phyloP scores from a whole-genome alignment of 495 filamentous ascomycete species.

The Lentithecium fluviatile region DNA sequence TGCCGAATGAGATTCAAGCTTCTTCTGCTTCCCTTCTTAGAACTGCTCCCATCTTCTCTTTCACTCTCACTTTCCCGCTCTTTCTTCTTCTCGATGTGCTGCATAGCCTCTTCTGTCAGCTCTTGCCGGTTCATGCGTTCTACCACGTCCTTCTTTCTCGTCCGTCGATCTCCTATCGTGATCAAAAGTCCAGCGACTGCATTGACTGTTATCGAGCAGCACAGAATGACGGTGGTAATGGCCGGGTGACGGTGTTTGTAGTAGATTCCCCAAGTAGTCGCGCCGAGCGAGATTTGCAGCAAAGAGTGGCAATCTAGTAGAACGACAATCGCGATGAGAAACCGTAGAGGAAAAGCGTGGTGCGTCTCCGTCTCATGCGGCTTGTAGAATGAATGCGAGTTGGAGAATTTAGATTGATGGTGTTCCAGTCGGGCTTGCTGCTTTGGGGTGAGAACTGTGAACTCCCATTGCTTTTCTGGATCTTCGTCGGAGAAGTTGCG shows the following conservation, averaged over 20 bases:
- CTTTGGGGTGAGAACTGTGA: slow-evolving; percentile 58
- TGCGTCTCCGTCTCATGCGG: slow-evolving; percentile 80
- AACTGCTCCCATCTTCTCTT: slow-evolving; percentile 18
- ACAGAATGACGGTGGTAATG: slow-evolving; percentile 74
- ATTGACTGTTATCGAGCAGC: slow-evolving; percentile 71
- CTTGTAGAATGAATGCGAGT: slow-evolving; percentile 80
- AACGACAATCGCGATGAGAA: slow-evolving; percentile 68
- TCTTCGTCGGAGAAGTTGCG: slow-evolving; percentile 40
- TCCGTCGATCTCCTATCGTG: slow-evolving; percentile 65
- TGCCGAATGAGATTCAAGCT: slow-evolving; percentile 3
- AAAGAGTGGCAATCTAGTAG: slow-evolving; percentile 73
- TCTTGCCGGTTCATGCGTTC: slow-evolving; percentile 71
- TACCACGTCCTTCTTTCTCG: slow-evolving; percentile 78
- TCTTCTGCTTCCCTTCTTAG: slow-evolving; percentile 10
- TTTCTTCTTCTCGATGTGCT: slow-evolving; percentile 64
- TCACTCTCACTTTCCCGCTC: slow-evolving; percentile 48
- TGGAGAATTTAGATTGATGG: slow-evolving; percentile 72
- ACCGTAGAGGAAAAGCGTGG: slow-evolving; percentile 69
- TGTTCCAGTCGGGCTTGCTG: slow-evolving; percentile 65
- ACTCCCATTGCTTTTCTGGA: slow-evolving; percentile 49
- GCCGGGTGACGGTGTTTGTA: slow-evolving; percentile 63
- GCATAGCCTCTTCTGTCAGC: slow-evolving; percentile 69
- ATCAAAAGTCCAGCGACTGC: slow-evolving; percentile 70
- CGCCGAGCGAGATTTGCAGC: slow-evolving; percentile 72
- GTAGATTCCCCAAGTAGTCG: slow-evolving; percentile 70